phyloP scores from a whole-genome alignment of 2,329 filamentous ascomycete species.

The Zymoseptoria passerinii region DNA sequence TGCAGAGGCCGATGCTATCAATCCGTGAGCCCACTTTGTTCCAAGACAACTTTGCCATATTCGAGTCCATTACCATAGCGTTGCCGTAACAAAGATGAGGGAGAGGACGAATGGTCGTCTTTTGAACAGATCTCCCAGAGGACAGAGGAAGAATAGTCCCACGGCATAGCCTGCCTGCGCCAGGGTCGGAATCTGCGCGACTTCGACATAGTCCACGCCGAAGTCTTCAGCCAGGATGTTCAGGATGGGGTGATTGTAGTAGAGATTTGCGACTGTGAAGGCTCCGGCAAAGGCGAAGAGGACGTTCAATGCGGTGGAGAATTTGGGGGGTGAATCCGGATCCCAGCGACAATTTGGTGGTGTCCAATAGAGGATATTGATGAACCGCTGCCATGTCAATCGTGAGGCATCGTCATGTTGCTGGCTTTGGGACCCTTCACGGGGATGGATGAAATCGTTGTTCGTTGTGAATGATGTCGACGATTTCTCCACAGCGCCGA shows the following conservation, averaged over 20 bases:
- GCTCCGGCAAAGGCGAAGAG: conserved; percentile 59
- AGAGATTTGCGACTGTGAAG: conserved; percentile 71
- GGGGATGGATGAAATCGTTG: background rate
- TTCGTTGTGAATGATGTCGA: background rate
- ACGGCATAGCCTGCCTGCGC: conserved; percentile 72
- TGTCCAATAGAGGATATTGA: conserved; percentile 45
- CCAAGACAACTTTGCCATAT: too few relatives aligned
- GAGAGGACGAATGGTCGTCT: conserved; percentile 61
- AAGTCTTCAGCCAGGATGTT: conserved; percentile 68
- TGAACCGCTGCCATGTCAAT: conserved; percentile 20
- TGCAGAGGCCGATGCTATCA: conserved; percentile 62
- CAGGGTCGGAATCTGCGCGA: conserved; percentile 61
- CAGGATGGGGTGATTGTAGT: conserved; percentile 73
- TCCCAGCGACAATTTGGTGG: conserved; percentile 63
- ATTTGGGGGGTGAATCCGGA: conserved; percentile 55
- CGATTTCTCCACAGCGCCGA: background rate
- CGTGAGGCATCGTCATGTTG: background rate
- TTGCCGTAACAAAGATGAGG: conserved; percentile 56
- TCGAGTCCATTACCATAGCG: conserved; percentile 47
- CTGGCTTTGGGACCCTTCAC: background rate
- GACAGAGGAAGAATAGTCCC: conserved; percentile 66
- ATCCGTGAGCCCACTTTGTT: background rate
- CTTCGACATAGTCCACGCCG: conserved; percentile 58
- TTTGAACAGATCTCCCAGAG: conserved; percentile 61
- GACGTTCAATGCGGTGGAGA: conserved; percentile 61